Evolutionary conservation across 2,329 filamentous ascomycete genomes (phyloP).

Genomic region (Trichoderma arundinaceum): DNA sequence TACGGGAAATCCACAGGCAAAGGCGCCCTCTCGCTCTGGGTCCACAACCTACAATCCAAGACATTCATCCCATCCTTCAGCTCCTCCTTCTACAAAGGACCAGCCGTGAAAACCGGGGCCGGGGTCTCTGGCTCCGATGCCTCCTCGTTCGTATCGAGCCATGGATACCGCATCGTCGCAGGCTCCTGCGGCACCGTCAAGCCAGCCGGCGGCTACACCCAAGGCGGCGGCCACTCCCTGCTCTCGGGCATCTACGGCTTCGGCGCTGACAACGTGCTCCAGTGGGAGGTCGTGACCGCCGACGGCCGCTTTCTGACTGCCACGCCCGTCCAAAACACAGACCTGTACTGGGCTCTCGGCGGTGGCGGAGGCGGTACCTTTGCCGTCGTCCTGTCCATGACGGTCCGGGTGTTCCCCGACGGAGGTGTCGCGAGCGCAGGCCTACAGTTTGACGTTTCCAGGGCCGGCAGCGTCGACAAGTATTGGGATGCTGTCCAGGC

Average conservation of each 20-base stretch:
- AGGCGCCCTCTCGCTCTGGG: constrained; percentile 49
- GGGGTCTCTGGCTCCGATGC: constrained; percentile 49
- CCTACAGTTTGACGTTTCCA: too few species aligned
- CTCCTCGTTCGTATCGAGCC: too few species aligned
- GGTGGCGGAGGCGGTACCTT: too few species aligned
- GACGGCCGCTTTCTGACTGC: constrained; percentile 51
- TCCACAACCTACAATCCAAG: constrained; percentile 47
- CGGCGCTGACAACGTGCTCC: constrained; percentile 55
- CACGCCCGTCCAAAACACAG: constrained; percentile 37
- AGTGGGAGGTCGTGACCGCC: constrained; percentile 53
- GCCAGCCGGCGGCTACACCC: constrained; percentile 47
- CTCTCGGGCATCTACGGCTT: constrained; percentile 52
- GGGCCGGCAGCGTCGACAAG: too few species aligned
- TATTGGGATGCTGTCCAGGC: too few species aligned
- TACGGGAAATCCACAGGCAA: constrained; percentile 47
- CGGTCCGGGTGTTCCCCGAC: too few species aligned
- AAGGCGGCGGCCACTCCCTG: constrained; percentile 55
- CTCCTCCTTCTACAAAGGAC: constrained; percentile 44
- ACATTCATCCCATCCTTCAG: constrained; percentile 33
- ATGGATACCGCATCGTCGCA: too few species aligned
- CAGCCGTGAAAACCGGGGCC: constrained; percentile 58
- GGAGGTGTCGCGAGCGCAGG: too few species aligned
- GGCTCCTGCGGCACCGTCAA: too few species aligned
- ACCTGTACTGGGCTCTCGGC: too few species aligned
- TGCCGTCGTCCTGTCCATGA: too few species aligned